Evolutionary conservation across 2,329 filamentous ascomycete genomes (phyloP), one percentile per base, ranked within the genome.

Genomic region (Tolypocladium tundrense): DNA sequence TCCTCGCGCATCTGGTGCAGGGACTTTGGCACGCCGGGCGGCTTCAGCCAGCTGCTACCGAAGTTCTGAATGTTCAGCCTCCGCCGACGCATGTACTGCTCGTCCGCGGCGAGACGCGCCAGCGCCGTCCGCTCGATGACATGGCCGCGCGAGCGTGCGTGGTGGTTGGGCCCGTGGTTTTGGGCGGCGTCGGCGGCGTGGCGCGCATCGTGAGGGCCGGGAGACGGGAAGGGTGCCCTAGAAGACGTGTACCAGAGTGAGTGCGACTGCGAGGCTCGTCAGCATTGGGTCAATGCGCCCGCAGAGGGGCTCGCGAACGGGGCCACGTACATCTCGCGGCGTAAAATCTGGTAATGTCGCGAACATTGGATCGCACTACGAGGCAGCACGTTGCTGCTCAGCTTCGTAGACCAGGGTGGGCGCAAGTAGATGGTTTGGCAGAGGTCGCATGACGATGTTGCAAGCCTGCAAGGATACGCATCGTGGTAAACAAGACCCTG

Each of bases 1-100:
- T 99, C 94, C 73, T 99, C 94, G 48, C 88, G 87, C 74, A 91
- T 84, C 61, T 95, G 91, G 69, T 95, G 87, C 60, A 96, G 84
- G 1, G 93, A 96, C 78, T 97, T 99, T 58, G 85, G 72, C 57
- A 96, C 81, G 9, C 93, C 94, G 0, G 91, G 91, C 0, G 94
- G 94, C 59, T 88, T 89, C 58, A 99, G 86, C 94, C 94, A 99
- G 51, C 83, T 83, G 63, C 87, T 88, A 60, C 94, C 94, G 69
- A 95, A 97, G 67, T 91, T 89, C 53, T 88, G 84, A 37, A 97
- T 88, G 63, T 93, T 91, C 53, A 84, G 75, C 67, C 92, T 91
- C 53, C 93, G 90, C 10, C 87, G 82, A 57, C 87, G 83, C 62
- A 95, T 81, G 59, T 85, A 82, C 60, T 85, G 81, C 74, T 97